These are phyloP conservation scores for Monosporozyma solicola DNA, from an alignment of 805 yeast species.

Conservation along the genomic window DNA sequence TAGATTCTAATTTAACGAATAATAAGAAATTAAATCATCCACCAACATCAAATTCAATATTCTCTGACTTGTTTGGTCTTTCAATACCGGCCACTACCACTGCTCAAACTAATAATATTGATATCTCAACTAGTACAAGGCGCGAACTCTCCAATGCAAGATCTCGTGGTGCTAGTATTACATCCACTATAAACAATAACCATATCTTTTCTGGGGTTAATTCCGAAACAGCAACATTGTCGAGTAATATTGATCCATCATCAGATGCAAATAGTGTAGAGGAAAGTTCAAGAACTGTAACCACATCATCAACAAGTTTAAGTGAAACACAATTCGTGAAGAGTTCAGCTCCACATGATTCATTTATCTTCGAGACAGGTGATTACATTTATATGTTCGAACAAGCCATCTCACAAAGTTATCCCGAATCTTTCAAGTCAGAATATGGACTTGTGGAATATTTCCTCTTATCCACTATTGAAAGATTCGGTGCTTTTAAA, in stretches of 20 bases:
- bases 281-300: constrained; percentile 4
- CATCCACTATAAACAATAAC: background rate
- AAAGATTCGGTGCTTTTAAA: constrained; percentile 80
- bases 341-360: constrained; percentile 8
- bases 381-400: constrained; percentile 91
- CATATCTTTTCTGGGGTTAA: background rate
- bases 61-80: constrained; percentile 22
- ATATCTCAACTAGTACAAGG: background rate
- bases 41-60: constrained; percentile 16
- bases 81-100: constrained; percentile 12
- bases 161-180: background rate
- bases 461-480: constrained; percentile 56
- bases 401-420: constrained; percentile 69
- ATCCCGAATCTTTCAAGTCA: constrained; percentile 72
- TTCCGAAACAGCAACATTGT: background rate
- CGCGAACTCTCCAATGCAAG: background rate
- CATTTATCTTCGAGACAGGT: constrained; percentile 63
- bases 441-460: constrained; percentile 78
- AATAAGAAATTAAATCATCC: background rate
- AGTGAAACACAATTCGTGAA: background rate
- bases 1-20: background rate
- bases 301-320: background rate
- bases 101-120: constrained; percentile 1
- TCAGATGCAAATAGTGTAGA: background rate
- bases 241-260: background rate